Base-by-base conservation (phyloP, 176 grass and related monocot genomes). In the Aegilops longissima region DNA sequence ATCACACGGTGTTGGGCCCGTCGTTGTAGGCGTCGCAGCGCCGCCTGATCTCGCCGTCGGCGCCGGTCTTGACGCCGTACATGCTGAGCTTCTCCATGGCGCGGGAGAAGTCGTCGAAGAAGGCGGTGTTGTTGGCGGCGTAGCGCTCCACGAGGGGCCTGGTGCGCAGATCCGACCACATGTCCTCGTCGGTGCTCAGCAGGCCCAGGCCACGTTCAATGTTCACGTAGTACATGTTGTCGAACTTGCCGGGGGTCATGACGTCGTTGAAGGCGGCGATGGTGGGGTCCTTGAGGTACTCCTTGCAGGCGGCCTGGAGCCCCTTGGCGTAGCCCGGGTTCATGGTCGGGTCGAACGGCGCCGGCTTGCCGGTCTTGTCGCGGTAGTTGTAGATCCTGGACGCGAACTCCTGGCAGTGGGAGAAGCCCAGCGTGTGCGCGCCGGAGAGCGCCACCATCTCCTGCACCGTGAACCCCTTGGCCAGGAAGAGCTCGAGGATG, bases 161-260 rank as follows among this genome's bases (percentile, higher is more conserved):
- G 66, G 94, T 94, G 68, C 94, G 78, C 44, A 44, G 25, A 85
- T 94, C 92, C 13, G 77, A 45, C 69, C 88, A 93, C 9, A 97
- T 79, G 63, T 93, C 94, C 84, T 90, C 71, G 85, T 97, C 94
- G 2, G 88, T 91, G 54, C 33, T 42, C 70, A 97, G 94, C 70
- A 97, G 75, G 12, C 90, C 94, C 11, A 97, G 82, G 9, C 94
- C 94, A 36, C 83, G 92, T 87, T 90, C 23, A 38, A 97, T 79
- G 81, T 97, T 97, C 72, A 94, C 38, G 87, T 87, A 97, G 92
- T 97, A 97, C 79, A 87, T 83, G 90, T 97, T 97, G 90, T 97
- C 90, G 81, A 88, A 91, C 70, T 88, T 91, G 44, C 92, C 94
- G 3, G 94, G 94, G 5, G 94, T 97, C 90, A 92, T 94, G 78